A percentile compares a stretch with the other conserved stretches of the same genome.
Conservation (phyloP, 2,329 filamentous ascomycete genomes). For the Exophiala aquamarina region DNA sequence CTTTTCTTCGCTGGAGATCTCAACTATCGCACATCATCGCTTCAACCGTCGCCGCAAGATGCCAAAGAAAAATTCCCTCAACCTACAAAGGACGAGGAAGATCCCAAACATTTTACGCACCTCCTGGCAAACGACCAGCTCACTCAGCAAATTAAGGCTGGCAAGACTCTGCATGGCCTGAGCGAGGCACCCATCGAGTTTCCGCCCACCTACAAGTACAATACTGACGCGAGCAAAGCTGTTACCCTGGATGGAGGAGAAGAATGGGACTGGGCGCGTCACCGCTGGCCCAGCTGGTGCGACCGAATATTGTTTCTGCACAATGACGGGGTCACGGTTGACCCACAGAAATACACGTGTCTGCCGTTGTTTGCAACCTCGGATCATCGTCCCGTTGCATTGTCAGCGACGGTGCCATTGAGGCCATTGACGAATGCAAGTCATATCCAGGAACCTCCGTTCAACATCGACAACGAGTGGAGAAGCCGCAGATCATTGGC, state of each 20-base stretch:
- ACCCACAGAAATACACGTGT: constrained; percentile 65
- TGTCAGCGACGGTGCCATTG: constrained; percentile 68
- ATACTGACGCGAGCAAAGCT: constrained; percentile 36
- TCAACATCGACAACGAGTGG: constrained; percentile 59
- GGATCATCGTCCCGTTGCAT: constrained; percentile 82
- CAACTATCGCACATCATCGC: constrained; percentile 84
- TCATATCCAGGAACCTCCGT: constrained; percentile 50
- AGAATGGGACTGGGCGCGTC: constrained; percentile 72
- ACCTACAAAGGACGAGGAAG: constrained; percentile 48
- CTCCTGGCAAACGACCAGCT: constrained; percentile 80
- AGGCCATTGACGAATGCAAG: constrained; percentile 36
- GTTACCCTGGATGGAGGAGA: constrained; percentile 36
- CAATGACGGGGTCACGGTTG: constrained; percentile 56
- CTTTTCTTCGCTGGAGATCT: constrained; percentile 89
- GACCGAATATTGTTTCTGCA: constrained; percentile 78
- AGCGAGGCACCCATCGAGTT: constrained; percentile 73
- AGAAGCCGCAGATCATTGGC: constrained; percentile 53
- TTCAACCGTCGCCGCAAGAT: constrained; percentile 56
- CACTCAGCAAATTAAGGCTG: constrained; percentile 65
- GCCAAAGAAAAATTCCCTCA: constrained; percentile 64
- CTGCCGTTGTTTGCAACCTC: constrained; percentile 78
- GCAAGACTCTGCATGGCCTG: constrained; percentile 75
- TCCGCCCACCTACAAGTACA: constrained; percentile 93
- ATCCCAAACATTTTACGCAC: constrained; percentile 63
- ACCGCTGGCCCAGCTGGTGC: constrained; percentile 91